These are phyloP conservation scores for Aquilaria sinensis DNA, from an alignment of 345 rosid genomes.

Conservation along the genomic window DNA sequence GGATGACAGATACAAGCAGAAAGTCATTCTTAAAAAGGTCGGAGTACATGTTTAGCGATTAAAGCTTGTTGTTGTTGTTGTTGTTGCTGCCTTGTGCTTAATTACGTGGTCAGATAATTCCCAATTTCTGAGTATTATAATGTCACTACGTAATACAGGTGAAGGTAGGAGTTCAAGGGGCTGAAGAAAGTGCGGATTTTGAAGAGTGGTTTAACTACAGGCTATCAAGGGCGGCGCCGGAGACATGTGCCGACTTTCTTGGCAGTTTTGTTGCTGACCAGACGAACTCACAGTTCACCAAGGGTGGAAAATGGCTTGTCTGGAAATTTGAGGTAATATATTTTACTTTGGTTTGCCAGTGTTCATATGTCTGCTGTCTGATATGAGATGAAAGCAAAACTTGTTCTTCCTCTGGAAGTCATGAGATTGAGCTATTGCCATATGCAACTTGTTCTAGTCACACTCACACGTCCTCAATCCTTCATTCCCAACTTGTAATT, in stretches of 20 bases:
- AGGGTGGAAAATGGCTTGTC: constrained; percentile 96
- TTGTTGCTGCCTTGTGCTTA: not conserved
- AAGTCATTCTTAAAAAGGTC: constrained; percentile 81
- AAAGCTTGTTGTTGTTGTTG: not conserved
- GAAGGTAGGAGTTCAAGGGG: constrained; percentile 76
- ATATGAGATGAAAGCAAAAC: no score
- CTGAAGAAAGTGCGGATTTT: constrained; percentile 77
- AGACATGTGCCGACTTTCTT: constrained; percentile 87
- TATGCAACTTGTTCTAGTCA: no score
- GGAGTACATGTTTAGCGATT: not conserved
- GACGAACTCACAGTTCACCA: constrained; percentile 50
- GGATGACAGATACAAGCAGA: constrained; percentile 49
- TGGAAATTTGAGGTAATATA: constrained; percentile 90
- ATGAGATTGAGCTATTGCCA: no score
- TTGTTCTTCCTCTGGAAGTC: no score
- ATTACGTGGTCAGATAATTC: not conserved
- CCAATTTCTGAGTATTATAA: not conserved
- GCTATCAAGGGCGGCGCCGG: constrained; percentile 94
- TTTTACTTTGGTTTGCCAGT: no score
- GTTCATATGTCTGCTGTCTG: no score
- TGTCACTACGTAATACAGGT: constrained; percentile 35
- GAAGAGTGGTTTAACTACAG: constrained; percentile 99
- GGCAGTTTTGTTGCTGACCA: constrained; percentile 84
- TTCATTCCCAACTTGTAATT: constrained; percentile 15
- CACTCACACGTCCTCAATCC: no score